Evolutionary conservation across 768 basidiomycete genomes (phyloP).

Genomic region (Lactarius quietus): DNA sequence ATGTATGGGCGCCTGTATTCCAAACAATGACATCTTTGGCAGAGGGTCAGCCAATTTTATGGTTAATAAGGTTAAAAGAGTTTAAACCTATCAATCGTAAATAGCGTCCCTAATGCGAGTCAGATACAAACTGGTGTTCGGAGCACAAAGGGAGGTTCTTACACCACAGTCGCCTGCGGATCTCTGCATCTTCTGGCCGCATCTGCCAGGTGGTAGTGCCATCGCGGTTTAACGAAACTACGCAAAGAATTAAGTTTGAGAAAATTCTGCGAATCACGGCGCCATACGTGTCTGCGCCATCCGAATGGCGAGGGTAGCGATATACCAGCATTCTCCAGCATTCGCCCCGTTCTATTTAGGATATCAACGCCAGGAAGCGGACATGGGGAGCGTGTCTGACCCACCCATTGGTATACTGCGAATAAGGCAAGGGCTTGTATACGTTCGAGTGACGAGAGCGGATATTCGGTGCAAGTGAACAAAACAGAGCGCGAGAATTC

Average conservation of each 20-base stretch:
- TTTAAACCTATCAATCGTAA: conserved; percentile 25
- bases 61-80: neutral
- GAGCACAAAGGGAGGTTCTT: conserved; percentile 2
- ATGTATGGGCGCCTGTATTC: conserved; percentile 28
- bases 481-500: conserved; percentile 27
- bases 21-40: conserved; percentile 19
- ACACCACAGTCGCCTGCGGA: conserved; percentile 29
- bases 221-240: conserved; percentile 29
- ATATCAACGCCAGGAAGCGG: neutral
- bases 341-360: conserved; percentile 17
- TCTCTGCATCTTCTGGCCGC: conserved; percentile 27
- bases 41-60: neutral
- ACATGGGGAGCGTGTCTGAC: neutral
- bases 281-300: conserved; percentile 28
- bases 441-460: conserved; percentile 26
- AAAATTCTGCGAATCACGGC: neutral
- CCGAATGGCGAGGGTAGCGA: conserved; percentile 26
- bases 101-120: conserved; percentile 24
- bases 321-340: conserved; percentile 24
- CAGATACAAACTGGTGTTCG: neutral
- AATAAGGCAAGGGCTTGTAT: conserved; percentile 27
- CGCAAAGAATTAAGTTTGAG: neutral
- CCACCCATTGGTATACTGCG: conserved; percentile 25
- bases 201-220: conserved; percentile 27
- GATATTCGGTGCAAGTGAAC: conserved; percentile 13